Evolutionary conservation across 1,284 basidiomycete species (phyloP).

Genomic region (Porogramme epimiltina): DNA sequence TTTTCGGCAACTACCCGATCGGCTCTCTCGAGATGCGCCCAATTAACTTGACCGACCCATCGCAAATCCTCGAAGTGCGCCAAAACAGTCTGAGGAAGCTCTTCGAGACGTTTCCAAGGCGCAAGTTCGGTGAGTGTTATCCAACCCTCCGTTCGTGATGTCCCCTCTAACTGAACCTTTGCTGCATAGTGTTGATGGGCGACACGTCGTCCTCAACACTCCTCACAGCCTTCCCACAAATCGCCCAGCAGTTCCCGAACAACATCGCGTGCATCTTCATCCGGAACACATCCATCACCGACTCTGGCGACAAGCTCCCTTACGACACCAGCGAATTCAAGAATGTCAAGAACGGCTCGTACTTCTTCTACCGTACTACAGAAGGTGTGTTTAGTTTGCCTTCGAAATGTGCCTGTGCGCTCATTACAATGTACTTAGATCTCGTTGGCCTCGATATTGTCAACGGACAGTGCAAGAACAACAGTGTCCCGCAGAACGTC

Average conservation of each 20-base stretch:
- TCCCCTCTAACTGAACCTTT: background rate
- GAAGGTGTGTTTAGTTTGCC: slow-evolving; percentile 20
- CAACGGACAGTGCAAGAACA: slow-evolving; percentile 27
- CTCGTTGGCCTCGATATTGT: slow-evolving; percentile 26
- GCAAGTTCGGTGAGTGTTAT: slow-evolving; percentile 28
- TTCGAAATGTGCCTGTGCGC: background rate
- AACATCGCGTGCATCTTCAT: slow-evolving; percentile 35
- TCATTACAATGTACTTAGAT: slow-evolving; percentile 10
- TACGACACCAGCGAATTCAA: slow-evolving; percentile 33
- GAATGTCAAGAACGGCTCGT: slow-evolving; percentile 29
- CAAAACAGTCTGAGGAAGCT: slow-evolving; percentile 31
- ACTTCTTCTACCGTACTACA: slow-evolving; percentile 33
- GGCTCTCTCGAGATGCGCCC: slow-evolving; percentile 36
- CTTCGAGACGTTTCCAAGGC: slow-evolving; percentile 34
- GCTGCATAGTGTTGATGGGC: slow-evolving; percentile 27
- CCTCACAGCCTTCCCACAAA: slow-evolving; percentile 32
- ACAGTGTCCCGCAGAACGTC: slow-evolving; percentile 29
- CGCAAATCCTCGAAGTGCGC: slow-evolving; percentile 30
- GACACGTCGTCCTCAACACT: slow-evolving; percentile 34
- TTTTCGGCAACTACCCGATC: slow-evolving; percentile 32
- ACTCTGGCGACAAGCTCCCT: slow-evolving; percentile 33
- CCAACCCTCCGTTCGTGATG: background rate
- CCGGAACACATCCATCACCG: slow-evolving; percentile 34
- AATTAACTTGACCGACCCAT: slow-evolving; percentile 33
- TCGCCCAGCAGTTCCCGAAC: slow-evolving; percentile 31